Base-by-base conservation (phyloP, 371 early-diverging fungal species). In the Lichtheimia hyalospora region DNA sequence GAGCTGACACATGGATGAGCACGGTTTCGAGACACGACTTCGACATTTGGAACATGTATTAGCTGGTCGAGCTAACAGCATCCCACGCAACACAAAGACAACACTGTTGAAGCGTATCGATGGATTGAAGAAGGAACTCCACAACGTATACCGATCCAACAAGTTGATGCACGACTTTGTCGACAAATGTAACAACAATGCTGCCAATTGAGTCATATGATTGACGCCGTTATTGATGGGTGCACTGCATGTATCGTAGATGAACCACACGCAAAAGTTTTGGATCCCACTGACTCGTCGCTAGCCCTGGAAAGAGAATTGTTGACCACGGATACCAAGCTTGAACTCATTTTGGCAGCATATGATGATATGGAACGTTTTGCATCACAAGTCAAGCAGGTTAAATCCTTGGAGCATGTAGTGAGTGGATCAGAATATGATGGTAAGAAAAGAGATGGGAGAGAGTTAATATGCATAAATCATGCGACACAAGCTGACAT, bases 261-360 rank as follows among this genome's bases (percentile, higher is more conserved):
- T 75, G 80, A 75, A 18, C 59, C 63, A 6, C 67, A 82, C 27
- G 73, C 74, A 10, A 84, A 83, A 27, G 24, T 81, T 42, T 53
- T 82, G 16, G 74, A 75, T 58, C 82, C 70, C 15, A 61, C 64
- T 14, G 63, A 76, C 25, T 73, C 81, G 7, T 73, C 75, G 13
- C 73, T 77, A 53, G 66, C 75, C 5, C 39, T 81, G 51, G 86
- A 84, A 57, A 70, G 79, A 15, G 86, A 84, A 25, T 41, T 82
- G 28, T 55, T 85, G 57, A 61, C 82, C 20, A 62, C 81, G n/a
- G 81, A 79, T 24, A 81, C 84, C 13, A 85, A 85, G 58, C 61
- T 71, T 3, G 86, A 85, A 57, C 72, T 85, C 10, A 58, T 84
- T 40, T 42, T 84, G 20, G 81, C 83, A 14, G 83, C 84, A 13